phyloP scores from a whole-genome alignment of 2,329 filamentous ascomycete genomes.

The Metarhizium rileyi region DNA sequence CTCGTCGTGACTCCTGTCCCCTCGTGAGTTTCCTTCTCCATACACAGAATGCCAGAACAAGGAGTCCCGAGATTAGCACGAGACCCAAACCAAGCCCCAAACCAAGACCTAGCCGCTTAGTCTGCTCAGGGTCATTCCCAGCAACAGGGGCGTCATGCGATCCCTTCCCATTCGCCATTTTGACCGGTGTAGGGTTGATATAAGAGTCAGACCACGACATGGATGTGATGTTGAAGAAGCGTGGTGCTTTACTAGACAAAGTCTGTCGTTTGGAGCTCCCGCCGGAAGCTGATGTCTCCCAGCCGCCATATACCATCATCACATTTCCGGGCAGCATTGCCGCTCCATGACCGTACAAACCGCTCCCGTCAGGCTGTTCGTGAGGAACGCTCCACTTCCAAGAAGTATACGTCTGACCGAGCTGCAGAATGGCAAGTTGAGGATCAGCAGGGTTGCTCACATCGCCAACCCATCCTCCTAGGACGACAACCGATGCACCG shows the following conservation, averaged over 20 bases:
- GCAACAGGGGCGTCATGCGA: constrained; percentile 15
- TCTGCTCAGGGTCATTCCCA: constrained; percentile 11
- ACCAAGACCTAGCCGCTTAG: constrained; percentile 43
- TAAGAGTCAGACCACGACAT: constrained; percentile 44
- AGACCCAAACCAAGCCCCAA: constrained; percentile 51
- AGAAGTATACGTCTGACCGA: constrained; percentile 64
- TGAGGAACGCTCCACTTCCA: constrained; percentile 64
- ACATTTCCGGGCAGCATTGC: constrained; percentile 55
- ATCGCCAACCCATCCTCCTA: constrained; percentile 91
- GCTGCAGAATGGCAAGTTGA: constrained; percentile 66
- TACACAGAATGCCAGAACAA: constrained; percentile 39
- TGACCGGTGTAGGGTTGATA: constrained; percentile 29
- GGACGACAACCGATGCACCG: constrained; percentile 64
- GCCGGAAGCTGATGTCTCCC: constrained; percentile 32
- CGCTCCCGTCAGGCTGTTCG: constrained; percentile 33
- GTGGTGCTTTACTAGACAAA: constrained; percentile 14
- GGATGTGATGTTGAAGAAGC: constrained; percentile 49
- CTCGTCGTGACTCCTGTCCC: constrained; percentile 25
- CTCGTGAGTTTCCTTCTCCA: constrained; percentile 34
- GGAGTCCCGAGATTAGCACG: constrained; percentile 32
- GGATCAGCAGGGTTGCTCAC: constrained; percentile 66
- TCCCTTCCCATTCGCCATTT: neutral
- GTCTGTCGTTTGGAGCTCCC: constrained; percentile 23
- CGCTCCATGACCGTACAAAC: constrained; percentile 55
- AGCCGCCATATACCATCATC: constrained; percentile 58